phyloP scores from a whole-genome alignment of 2,329 filamentous ascomycete genomes.

The Leptosphaerulina australis region DNA sequence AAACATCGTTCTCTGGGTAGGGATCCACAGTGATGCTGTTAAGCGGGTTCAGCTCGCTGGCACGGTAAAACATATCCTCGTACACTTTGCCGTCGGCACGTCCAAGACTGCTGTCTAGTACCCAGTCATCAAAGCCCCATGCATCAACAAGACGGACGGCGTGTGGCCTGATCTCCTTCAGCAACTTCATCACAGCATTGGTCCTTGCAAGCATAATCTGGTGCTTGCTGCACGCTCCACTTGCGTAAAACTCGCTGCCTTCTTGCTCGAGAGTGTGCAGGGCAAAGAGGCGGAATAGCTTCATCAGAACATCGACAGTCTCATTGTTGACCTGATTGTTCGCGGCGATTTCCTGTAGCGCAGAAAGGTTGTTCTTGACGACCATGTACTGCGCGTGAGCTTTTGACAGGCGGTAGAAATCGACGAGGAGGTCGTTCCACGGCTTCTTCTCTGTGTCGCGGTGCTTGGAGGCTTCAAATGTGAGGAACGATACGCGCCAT shows the following conservation, averaged over 20 bases:
- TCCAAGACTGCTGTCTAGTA: conserved; percentile 73
- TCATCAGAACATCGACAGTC: conserved; percentile 66
- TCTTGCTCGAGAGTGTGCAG: conserved; percentile 72
- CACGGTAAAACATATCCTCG: conserved; percentile 75
- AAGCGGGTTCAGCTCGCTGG: conserved; percentile 73
- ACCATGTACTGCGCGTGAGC: conserved; percentile 79
- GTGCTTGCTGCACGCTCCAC: conserved; percentile 69
- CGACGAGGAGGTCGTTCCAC: conserved; percentile 76
- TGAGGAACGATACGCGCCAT: conserved; percentile 75
- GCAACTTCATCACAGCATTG: conserved; percentile 70
- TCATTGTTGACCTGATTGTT: conserved; percentile 61
- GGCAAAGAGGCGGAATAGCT: conserved; percentile 70
- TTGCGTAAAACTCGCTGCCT: conserved; percentile 74
- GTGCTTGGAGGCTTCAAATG: conserved; percentile 76
- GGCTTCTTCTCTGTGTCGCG: conserved; percentile 75
- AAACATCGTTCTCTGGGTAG: conserved; percentile 66
- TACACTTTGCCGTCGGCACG: conserved; percentile 77
- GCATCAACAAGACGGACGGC: conserved; percentile 73
- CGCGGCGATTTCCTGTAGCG: conserved; percentile 63
- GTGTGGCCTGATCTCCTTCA: conserved; percentile 75
- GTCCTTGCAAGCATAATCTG: conserved; percentile 74
- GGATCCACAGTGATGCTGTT: conserved; percentile 75
- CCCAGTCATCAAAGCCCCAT: conserved; percentile 80
- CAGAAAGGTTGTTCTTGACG: conserved; percentile 78
- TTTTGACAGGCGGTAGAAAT: conserved; percentile 77